Percentiles rank a stretch among this genome's conserved stretches.
Conservation (phyloP, 495 filamentous ascomycete genomes). For the Thozetella sp. region DNA sequence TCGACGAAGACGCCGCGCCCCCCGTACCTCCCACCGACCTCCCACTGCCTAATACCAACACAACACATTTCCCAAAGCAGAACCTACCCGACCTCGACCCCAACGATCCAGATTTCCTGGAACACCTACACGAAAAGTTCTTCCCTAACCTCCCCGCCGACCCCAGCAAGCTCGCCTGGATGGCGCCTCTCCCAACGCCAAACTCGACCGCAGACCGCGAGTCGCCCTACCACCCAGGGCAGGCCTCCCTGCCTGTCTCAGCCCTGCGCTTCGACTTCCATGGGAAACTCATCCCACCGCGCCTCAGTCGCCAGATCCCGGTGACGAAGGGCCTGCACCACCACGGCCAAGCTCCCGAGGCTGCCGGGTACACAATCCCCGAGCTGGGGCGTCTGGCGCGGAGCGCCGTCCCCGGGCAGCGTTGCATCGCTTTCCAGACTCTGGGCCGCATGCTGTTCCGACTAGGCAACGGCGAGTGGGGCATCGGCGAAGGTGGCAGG, state of each 20-base stretch:
- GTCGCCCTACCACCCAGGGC: conserved; percentile 78
- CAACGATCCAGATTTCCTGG: conserved; percentile 76
- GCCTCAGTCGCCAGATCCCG: conserved; percentile 69
- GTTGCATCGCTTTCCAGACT: conserved; percentile 90
- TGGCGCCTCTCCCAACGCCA: conserved; percentile 66
- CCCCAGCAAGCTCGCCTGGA: conserved; percentile 87
- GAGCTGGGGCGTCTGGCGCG: conserved; percentile 83
- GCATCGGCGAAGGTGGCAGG: conserved; percentile 55
- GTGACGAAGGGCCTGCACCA: conserved; percentile 84
- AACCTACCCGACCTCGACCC: conserved; percentile 76
- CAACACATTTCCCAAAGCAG: conserved; percentile 39
- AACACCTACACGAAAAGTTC: conserved; percentile 84
- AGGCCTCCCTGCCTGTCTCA: conserved; percentile 69
- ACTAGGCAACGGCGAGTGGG: conserved; percentile 79
- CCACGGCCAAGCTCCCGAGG: conserved; percentile 89
- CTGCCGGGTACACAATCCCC: conserved; percentile 90
- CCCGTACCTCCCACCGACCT: conserved; percentile 46
- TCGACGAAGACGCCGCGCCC: conserved; percentile 24
- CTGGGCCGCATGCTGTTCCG: conserved; percentile 84
- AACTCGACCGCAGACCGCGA: conserved; percentile 60
- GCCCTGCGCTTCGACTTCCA: conserved; percentile 87
- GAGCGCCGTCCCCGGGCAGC: conserved; percentile 80
- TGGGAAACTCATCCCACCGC: conserved; percentile 75
- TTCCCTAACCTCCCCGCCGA: conserved; percentile 86
- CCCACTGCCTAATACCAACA: conserved; percentile 22